These are phyloP conservation scores for Diplodia intermedia DNA, from an alignment of 2,329 filamentous ascomycete genomes.

Conservation along the genomic window DNA sequence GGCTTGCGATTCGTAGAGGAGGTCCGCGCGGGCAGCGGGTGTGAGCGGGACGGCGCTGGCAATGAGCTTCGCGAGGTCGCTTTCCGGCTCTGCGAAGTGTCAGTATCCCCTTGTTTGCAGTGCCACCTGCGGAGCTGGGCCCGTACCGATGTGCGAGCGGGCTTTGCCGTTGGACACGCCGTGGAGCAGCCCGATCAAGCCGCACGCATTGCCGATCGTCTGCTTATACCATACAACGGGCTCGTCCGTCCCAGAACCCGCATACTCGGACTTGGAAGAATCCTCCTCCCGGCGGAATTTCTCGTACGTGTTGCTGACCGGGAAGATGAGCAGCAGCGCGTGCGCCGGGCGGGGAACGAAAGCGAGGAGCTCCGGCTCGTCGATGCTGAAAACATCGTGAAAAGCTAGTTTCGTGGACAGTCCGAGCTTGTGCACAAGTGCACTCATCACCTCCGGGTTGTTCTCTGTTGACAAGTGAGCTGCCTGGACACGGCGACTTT, in stretches of 20 bases:
- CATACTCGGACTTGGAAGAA: conserved; percentile 52
- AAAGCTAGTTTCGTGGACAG: conserved; percentile 57
- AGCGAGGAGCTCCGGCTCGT: conserved; percentile 57
- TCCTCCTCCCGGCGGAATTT: conserved; percentile 53
- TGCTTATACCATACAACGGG: conserved; percentile 66
- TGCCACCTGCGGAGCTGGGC: neutral
- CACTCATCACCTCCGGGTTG: conserved; percentile 62
- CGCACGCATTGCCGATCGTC: conserved; percentile 65
- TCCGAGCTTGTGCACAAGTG: conserved; percentile 58
- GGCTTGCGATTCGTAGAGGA: conserved; percentile 77
- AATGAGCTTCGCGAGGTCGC: conserved; percentile 70
- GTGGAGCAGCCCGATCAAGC: conserved; percentile 64
- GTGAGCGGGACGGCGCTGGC: conserved; percentile 72
- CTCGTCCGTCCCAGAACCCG: conserved; percentile 56
- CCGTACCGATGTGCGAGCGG: conserved; percentile 48
- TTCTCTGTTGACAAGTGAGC: conserved; percentile 52
- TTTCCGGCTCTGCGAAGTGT: conserved; percentile 52
- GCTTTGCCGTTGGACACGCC: conserved; percentile 59
- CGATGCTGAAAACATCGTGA: conserved; percentile 62
- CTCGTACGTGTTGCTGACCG: conserved; percentile 50
- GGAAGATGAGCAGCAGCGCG: conserved; percentile 62
- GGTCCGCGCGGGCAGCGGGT: conserved; percentile 69
- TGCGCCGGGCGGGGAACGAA: conserved; percentile 61
- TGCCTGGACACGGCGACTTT: neutral
- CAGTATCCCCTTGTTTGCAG: conserved; percentile 13